Evolutionary conservation across 2,329 filamentous ascomycete species (phyloP).

Genomic region (Botrytis deweyae): DNA sequence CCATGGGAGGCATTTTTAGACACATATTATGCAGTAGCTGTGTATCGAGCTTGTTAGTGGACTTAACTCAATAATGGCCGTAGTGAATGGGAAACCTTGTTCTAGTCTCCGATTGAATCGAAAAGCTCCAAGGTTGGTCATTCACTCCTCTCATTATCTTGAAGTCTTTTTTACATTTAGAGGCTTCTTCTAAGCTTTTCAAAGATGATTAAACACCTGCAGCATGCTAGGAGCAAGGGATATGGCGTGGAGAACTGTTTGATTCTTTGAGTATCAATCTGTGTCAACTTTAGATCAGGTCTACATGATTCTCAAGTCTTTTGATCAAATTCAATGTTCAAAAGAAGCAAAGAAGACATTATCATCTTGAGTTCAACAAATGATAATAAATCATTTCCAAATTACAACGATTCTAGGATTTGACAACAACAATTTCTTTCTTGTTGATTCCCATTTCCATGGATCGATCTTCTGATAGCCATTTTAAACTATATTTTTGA

Average conservation of each 20-base stretch:
- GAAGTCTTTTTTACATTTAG: background rate
- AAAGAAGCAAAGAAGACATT: background rate
- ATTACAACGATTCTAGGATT: rapidly evolving
- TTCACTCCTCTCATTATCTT: background rate
- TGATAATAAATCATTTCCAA: rapidly evolving
- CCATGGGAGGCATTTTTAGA: background rate
- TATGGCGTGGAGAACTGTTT: background rate
- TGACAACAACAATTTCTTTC: background rate
- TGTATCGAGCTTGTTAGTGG: background rate
- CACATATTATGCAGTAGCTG: rapidly evolving
- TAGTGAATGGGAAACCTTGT: background rate
- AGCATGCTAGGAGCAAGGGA: no score
- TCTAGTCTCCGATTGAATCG: background rate
- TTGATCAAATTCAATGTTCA: rapidly evolving
- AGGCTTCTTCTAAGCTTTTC: rapidly evolving
- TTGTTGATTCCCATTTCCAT: background rate
- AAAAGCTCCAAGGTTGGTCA: rapidly evolving
- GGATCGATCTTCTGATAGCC: background rate
- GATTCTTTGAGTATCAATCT: background rate
- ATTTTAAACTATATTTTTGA: rapidly evolving
- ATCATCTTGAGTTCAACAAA: background rate
- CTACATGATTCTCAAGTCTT: rapidly evolving
- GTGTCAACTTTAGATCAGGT: rapidly evolving
- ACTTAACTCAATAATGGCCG: background rate
- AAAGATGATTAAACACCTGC: background rate